These are phyloP conservation scores for Trichoderma afroharzianum DNA, from an alignment of 2,329 filamentous ascomycete species.

Conservation along the genomic window DNA sequence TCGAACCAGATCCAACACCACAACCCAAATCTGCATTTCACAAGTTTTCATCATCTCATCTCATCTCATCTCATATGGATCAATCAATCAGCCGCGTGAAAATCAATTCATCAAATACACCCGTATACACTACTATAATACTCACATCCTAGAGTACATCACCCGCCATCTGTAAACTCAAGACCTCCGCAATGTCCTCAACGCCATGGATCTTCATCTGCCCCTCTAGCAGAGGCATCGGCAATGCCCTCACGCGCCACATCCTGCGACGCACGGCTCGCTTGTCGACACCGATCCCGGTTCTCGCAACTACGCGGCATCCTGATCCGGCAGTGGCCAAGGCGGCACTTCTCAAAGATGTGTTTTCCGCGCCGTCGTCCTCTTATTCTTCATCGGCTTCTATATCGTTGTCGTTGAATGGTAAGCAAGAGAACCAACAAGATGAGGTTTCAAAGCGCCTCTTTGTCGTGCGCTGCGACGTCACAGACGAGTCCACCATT, in stretches of 20 bases:
- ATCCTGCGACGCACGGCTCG: conserved; percentile 42
- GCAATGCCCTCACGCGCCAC: conserved; percentile 46
- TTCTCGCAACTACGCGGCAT: conserved; percentile 43
- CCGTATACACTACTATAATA: not conserved
- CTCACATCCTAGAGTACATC: not conserved
- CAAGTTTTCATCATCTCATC: not conserved
- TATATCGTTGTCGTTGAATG: not conserved
- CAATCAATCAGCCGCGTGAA: not conserved
- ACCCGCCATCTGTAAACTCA: not conserved
- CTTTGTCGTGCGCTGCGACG: conserved; percentile 41
- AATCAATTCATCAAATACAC: not conserved
- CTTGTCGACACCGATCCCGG: conserved; percentile 41
- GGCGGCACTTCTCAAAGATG: conserved; percentile 30
- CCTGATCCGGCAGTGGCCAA: conserved; percentile 36
- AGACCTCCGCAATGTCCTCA: conserved; percentile 34
- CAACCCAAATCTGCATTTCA: not conserved
- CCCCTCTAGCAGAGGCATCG: conserved; percentile 47
- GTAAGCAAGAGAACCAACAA: not conserved
- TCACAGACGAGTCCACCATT: conserved; percentile 61
- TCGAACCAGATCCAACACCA: not conserved
- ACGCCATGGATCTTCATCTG: conserved; percentile 49
- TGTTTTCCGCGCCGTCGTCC: conserved; percentile 15
- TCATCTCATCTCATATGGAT: not conserved
- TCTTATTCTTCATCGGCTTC: not conserved
- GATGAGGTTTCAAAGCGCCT: conserved; percentile 33